Conservation (phyloP, 2,329 filamentous ascomycete species). For the Colletotrichum sp. region DNA sequence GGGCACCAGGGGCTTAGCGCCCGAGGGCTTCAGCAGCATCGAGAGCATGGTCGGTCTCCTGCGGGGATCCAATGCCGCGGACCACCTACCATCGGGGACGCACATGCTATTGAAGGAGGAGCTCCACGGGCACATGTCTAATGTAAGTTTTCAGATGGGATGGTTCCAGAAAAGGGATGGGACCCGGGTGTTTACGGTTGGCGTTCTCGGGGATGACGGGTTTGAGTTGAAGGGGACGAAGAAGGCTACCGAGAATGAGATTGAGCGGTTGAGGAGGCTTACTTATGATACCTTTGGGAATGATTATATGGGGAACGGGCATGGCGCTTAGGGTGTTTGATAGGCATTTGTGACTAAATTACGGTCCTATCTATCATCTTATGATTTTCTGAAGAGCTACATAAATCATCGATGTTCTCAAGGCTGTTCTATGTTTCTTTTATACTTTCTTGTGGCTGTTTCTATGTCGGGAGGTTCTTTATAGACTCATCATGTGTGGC, state of each 20-base stretch:
- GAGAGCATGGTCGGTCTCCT: neutral
- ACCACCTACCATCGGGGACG: neutral
- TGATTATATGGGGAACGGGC: neutral
- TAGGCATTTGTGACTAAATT: too few species aligned
- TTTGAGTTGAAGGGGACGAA: neutral
- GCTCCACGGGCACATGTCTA: neutral
- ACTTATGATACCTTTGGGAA: neutral
- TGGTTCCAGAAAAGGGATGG: neutral
- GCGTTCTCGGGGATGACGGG: neutral
- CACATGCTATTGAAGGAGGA: neutral
- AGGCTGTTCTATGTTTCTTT: too few species aligned
- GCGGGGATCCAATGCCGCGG: neutral
- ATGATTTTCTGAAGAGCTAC: too few species aligned
- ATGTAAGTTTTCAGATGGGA: neutral
- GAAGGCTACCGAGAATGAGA: neutral
- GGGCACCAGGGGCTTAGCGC: neutral
- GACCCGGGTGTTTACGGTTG: neutral
- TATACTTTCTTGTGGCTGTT: too few species aligned
- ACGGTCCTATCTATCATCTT: too few species aligned
- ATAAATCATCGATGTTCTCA: too few species aligned
- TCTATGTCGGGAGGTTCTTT: too few species aligned
- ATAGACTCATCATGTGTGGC: too few species aligned
- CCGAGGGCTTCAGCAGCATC: neutral
- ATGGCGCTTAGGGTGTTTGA: neutral
- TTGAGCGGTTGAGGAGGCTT: neutral